Percentiles rank a stretch among this genome's conserved stretches.
These are phyloP conservation scores for Graphiopsis chlorocephala DNA, from an alignment of 2,329 filamentous ascomycete genomes.

Conservation along the genomic window DNA sequence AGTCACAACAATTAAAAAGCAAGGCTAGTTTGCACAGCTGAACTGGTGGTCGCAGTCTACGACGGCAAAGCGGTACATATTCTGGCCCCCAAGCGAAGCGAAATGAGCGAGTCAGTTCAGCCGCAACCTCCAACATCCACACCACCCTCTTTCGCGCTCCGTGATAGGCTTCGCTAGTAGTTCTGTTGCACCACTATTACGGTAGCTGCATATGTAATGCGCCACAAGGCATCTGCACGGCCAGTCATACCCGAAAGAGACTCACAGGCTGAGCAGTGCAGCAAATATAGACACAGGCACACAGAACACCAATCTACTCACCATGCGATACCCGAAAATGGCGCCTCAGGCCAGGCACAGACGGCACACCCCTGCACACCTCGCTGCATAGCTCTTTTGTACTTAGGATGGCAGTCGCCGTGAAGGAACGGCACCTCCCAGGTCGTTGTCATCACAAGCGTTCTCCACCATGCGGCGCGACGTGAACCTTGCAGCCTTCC, in stretches of 20 bases:
- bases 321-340: background rate
- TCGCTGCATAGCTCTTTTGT: background rate
- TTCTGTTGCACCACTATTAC: background rate
- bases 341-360: background rate
- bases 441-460: background rate
- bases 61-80: background rate
- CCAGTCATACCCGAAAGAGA: background rate
- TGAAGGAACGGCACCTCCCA: background rate
- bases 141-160: background rate
- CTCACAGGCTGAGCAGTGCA: background rate
- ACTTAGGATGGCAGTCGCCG: background rate
- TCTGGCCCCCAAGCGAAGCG: background rate
- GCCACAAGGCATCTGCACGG: background rate
- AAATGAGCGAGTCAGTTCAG: background rate
- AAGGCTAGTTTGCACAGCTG: background rate
- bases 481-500: background rate
- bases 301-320: background rate
- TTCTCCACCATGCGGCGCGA: background rate
- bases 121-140: background rate
- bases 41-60: background rate
- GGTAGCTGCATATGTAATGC: background rate
- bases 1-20: background rate
- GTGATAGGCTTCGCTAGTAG: background rate
- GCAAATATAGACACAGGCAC: background rate
- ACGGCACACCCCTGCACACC: background rate